phyloP scores from a whole-genome alignment of 2,329 filamentous ascomycete species.

The Pseudocercospora macadamiae region DNA sequence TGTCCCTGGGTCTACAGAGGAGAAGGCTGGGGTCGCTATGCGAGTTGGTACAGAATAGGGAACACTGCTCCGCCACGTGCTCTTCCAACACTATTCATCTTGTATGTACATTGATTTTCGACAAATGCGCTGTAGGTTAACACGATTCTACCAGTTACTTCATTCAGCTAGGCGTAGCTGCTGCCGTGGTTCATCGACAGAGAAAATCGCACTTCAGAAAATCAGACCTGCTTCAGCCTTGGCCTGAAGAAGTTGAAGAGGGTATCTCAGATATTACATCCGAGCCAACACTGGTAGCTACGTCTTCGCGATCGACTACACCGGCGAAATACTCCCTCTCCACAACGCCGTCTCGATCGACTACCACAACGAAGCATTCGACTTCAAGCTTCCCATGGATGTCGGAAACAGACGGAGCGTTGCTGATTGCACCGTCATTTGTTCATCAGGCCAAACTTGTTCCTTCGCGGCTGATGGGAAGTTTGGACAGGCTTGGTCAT shows the following conservation, averaged over 20 bases:
- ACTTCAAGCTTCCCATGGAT: background rate
- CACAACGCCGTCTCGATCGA: background rate
- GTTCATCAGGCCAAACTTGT: background rate
- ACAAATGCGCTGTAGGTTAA: too few species aligned
- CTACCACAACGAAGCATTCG: background rate
- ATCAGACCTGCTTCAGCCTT: slow-evolving; percentile 10
- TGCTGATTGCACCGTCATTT: background rate
- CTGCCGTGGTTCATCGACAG: slow-evolving; percentile 11
- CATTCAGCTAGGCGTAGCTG: slow-evolving; percentile 8
- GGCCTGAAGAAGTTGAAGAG: background rate
- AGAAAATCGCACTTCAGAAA: slow-evolving; percentile 5
- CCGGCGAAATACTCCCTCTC: background rate
- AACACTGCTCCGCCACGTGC: slow-evolving; percentile 16
- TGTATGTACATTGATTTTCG: slow-evolving; percentile 7
- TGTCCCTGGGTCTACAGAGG: slow-evolving; percentile 18
- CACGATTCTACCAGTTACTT: slow-evolving; percentile 9
- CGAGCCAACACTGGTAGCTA: background rate
- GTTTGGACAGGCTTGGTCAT: background rate
- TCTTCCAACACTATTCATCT: slow-evolving; percentile 18
- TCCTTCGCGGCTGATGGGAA: background rate
- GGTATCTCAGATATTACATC: background rate
- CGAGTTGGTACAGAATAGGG: slow-evolving; percentile 15
- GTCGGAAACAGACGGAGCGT: background rate
- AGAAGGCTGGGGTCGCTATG: slow-evolving; percentile 11
- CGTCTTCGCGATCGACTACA: background rate